Percentiles rank a stretch among this genome's conserved stretches.
phyloP scores from a whole-genome alignment of 805 yeast genomes.

The Wickerhamiella slavikovae region DNA sequence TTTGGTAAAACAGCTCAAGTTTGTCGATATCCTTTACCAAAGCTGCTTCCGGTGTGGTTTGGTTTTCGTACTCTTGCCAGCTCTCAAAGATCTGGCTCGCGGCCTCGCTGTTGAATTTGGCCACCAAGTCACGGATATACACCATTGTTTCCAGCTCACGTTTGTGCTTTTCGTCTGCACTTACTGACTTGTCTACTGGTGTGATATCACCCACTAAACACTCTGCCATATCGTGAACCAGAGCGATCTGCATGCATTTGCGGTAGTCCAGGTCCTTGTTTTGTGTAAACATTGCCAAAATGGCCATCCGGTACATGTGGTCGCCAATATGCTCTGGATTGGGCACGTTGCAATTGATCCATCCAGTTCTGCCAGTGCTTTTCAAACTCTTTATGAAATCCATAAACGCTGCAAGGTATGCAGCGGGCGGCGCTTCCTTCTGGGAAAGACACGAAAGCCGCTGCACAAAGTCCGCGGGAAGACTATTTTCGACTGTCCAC shows the following conservation, averaged over 20 bases:
- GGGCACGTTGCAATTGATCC: constrained; percentile 52
- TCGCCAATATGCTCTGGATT: constrained; percentile 64
- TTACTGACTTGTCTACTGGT: constrained; percentile 44
- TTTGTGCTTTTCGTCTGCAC: constrained; percentile 57
- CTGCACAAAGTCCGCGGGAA: constrained; percentile 26
- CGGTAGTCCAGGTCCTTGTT: constrained; percentile 33
- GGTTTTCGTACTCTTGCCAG: constrained; percentile 83
- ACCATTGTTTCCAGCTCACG: constrained; percentile 57
- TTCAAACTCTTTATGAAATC: constrained; percentile 57
- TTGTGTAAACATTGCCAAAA: constrained; percentile 49
- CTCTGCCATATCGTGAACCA: constrained; percentile 90
- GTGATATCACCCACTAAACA: constrained; percentile 87
- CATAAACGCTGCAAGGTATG: constrained; percentile 25
- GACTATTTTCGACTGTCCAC: constrained; percentile 36
- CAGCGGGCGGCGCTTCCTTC: constrained; percentile 9
- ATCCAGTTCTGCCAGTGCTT: constrained; percentile 75
- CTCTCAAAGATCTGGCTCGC: constrained; percentile 44
- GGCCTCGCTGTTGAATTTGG: constrained; percentile 41
- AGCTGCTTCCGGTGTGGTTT: constrained; percentile 60
- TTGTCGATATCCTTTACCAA: constrained; percentile 91
- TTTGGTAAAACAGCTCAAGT: constrained; percentile 46
- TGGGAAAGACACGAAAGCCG: constrained; percentile 15
- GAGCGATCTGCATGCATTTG: constrained; percentile 65
- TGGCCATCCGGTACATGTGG: constrained; percentile 89
- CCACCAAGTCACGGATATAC: constrained; percentile 38